Evolutionary conservation across 768 basidiomycete species (phyloP).

Genomic region (Termitomyces sp.): DNA sequence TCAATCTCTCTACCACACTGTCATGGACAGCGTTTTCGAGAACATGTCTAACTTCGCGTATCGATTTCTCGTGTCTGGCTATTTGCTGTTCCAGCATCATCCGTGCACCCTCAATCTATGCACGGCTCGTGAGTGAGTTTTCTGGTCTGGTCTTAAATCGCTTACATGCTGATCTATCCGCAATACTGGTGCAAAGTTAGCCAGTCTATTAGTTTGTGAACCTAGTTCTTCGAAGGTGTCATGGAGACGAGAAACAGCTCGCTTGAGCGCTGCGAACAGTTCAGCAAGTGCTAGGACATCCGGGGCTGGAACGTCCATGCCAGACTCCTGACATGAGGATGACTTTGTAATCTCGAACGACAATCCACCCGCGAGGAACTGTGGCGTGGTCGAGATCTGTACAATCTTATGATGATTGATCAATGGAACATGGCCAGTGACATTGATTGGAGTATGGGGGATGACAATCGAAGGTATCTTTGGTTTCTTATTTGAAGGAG

Average conservation of each 20-base stretch:
- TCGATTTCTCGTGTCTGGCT: conserved; percentile 29
- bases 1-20: conserved; percentile 35
- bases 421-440: neutral
- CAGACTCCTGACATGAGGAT: neutral
- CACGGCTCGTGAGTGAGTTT: conserved; percentile 7
- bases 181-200: conserved; percentile 37
- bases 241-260: conserved; percentile 33
- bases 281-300: conserved; percentile 39
- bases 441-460: conserved; percentile 15
- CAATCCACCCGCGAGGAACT: neutral
- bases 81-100: conserved; percentile 34
- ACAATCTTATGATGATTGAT: neutral
- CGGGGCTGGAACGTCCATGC: conserved; percentile 14
- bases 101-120: conserved; percentile 36
- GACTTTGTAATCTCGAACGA: neutral
- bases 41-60: conserved; percentile 27
- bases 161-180: conserved; percentile 40
- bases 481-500: conserved; percentile 13
- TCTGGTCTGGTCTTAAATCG: neutral
- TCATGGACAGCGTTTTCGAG: conserved; percentile 37
- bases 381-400: conserved; percentile 5
- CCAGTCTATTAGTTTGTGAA: conserved; percentile 39
- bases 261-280: conserved; percentile 41
- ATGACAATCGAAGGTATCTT: conserved; percentile 22
- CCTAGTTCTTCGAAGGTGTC: conserved; percentile 40